A percentile compares a stretch with the other conserved stretches of the same genome.
phyloP scores from a whole-genome alignment of 2,329 filamentous ascomycete genomes.

The Alternaria metachromatica region DNA sequence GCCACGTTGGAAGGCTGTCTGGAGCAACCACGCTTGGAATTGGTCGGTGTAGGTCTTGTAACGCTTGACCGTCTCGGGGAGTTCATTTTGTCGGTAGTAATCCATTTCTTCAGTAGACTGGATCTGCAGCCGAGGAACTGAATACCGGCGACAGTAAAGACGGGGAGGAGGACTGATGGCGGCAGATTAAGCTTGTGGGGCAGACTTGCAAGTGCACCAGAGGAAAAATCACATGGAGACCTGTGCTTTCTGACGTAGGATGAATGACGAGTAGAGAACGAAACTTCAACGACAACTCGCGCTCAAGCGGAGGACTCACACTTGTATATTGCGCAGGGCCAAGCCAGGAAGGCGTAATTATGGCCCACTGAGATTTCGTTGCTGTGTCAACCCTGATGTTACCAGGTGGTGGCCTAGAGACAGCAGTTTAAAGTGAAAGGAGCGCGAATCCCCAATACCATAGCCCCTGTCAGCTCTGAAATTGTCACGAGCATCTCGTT shows the following conservation, averaged over 20 bases:
- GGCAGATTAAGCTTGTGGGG: neutral
- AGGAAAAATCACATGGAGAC: neutral
- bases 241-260: neutral
- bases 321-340: neutral
- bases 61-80: constrained; percentile 23
- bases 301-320: neutral
- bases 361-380: neutral
- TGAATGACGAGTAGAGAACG: neutral
- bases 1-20: constrained; percentile 14
- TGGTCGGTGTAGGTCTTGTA: constrained; percentile 18
- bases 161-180: neutral
- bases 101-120: constrained; percentile 13
- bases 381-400: neutral
- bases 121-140: neutral
- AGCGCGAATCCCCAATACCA: neutral
- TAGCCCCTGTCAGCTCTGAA: neutral
- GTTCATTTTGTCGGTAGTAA: constrained; percentile 20
- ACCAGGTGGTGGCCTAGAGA: neutral
- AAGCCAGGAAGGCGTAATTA: neutral
- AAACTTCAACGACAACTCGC: neutral
- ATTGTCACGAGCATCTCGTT: neutral
- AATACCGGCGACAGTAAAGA: neutral
- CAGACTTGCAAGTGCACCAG: neutral
- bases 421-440: neutral
- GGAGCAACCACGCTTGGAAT: constrained; percentile 26